Percentiles rank a stretch among this genome's conserved stretches.
These are phyloP conservation scores for Ensete ventricosum DNA, from an alignment of 176 grass and related monocot species.

Conservation along the genomic window DNA sequence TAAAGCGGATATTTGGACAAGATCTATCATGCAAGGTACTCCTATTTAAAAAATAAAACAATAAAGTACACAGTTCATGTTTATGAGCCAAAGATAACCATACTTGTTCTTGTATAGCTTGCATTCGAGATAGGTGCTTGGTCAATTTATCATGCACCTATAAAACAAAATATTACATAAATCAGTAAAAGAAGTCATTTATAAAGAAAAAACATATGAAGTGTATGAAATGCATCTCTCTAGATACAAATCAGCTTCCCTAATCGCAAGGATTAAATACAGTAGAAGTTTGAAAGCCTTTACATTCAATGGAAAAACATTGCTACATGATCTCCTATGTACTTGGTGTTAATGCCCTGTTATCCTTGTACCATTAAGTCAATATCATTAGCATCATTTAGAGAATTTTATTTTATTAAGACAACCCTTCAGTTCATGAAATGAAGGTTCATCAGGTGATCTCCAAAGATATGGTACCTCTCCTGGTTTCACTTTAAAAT, in stretches of 20 bases:
- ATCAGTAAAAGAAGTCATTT: not conserved
- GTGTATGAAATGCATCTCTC: not conserved
- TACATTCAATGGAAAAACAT: no score
- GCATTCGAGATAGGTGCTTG: constrained; percentile 48
- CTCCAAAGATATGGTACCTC: not conserved
- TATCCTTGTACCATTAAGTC: not conserved
- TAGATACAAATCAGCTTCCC: not conserved
- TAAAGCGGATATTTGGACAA: not conserved
- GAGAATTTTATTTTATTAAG: not conserved
- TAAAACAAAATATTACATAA: constrained; percentile 2
- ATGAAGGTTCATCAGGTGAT: not conserved
- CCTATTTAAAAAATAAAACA: no score
- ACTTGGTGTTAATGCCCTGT: not conserved
- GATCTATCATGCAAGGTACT: no score
- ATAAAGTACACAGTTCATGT: not conserved
- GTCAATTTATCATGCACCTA: constrained; percentile 61
- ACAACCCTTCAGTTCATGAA: not conserved
- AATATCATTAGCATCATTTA: not conserved
- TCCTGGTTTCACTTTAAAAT: not conserved
- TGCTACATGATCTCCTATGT: not conserved
- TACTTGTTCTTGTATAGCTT: constrained; percentile 68
- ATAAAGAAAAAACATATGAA: not conserved
- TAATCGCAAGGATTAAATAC: not conserved
- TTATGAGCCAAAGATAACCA: constrained; percentile 14
- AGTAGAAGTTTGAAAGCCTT: not conserved